Evolutionary conservation across 768 basidiomycete species (phyloP).

Genomic region (Rhizopogon vulgaris): DNA sequence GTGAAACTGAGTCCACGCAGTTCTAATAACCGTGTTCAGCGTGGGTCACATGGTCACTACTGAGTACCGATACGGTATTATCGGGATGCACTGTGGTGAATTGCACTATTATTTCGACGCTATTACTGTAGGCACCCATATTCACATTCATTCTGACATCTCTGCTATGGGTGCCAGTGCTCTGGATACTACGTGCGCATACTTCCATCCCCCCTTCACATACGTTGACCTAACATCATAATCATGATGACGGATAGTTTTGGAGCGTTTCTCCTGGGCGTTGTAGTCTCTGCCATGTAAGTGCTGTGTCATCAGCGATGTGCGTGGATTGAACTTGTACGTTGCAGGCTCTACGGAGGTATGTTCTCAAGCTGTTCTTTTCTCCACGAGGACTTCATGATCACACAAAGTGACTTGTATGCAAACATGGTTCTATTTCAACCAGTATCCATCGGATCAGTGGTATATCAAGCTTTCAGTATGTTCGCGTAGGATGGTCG

Average conservation of each 20-base stretch:
- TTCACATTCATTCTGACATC: background rate
- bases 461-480: conserved; percentile 46
- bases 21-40: too few species aligned
- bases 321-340: background rate
- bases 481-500: conserved; percentile 11
- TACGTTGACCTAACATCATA: conserved; percentile 10
- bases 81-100: too few species aligned
- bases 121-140: background rate
- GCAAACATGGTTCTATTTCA: conserved; percentile 52
- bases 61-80: too few species aligned
- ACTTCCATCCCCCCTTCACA: background rate
- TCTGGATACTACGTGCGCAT: conserved; percentile 31
- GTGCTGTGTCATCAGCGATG: conserved; percentile 12
- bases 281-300: conserved; percentile 42
- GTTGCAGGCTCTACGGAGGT: conserved; percentile 46
- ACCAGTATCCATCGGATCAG: conserved; percentile 39
- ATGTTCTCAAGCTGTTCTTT: conserved; percentile 1
- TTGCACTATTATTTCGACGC: too few species aligned
- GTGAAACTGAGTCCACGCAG: too few species aligned
- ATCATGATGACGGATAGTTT: conserved; percentile 37
- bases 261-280: conserved; percentile 46
- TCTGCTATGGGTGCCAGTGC: conserved; percentile 5
- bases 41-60: too few species aligned
- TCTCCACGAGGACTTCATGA: background rate
- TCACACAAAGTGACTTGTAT: conserved; percentile 39